Evolutionary conservation across 176 grass and related monocot species (phyloP).

Genomic region (bread wheat (Triticum aestivum)): DNA sequence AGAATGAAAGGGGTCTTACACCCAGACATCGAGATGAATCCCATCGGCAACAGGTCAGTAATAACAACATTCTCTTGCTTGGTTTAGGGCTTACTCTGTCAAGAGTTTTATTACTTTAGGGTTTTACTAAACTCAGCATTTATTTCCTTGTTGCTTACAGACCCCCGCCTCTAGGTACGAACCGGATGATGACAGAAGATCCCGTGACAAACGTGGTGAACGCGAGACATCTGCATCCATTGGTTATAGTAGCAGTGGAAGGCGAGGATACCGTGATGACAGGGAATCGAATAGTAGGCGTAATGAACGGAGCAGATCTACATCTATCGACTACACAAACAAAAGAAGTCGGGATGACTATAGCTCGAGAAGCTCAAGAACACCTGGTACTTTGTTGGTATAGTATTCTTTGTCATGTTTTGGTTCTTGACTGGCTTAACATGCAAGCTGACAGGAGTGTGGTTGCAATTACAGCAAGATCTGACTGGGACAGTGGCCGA

Average conservation of each 20-base stretch:
- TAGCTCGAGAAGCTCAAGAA: slow-evolving; percentile 65
- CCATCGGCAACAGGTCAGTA: slow-evolving; percentile 45
- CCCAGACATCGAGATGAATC: slow-evolving; percentile 38
- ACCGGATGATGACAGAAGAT: slow-evolving; percentile 36
- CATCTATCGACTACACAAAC: slow-evolving; percentile 45
- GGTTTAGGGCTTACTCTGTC: slow-evolving; percentile 11
- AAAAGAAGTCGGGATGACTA: slow-evolving; percentile 68
- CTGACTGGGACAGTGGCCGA: slow-evolving; percentile 82
- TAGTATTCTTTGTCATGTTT: slow-evolving; percentile 27
- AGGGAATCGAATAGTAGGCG: slow-evolving; percentile 44
- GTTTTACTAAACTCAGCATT: slow-evolving; percentile 5
- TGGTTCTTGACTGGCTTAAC: slow-evolving; percentile 1
- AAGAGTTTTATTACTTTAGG: neutral
- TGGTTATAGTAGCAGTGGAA: slow-evolving; percentile 48
- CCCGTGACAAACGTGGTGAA: slow-evolving; percentile 31
- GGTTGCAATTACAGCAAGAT: slow-evolving; percentile 46
- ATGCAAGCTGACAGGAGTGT: slow-evolving; percentile 19
- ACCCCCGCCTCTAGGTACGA: slow-evolving; percentile 44
- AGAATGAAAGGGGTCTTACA: slow-evolving; percentile 30
- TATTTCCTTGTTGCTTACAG: slow-evolving; percentile 44
- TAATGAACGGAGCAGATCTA: slow-evolving; percentile 50
- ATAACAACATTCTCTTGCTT: slow-evolving; percentile 24
- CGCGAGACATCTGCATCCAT: slow-evolving; percentile 33
- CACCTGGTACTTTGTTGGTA: slow-evolving; percentile 55
- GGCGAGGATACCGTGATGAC: slow-evolving; percentile 51